Base-by-base conservation (phyloP, 768 basidiomycete genomes). In the Epithele typhae region DNA sequence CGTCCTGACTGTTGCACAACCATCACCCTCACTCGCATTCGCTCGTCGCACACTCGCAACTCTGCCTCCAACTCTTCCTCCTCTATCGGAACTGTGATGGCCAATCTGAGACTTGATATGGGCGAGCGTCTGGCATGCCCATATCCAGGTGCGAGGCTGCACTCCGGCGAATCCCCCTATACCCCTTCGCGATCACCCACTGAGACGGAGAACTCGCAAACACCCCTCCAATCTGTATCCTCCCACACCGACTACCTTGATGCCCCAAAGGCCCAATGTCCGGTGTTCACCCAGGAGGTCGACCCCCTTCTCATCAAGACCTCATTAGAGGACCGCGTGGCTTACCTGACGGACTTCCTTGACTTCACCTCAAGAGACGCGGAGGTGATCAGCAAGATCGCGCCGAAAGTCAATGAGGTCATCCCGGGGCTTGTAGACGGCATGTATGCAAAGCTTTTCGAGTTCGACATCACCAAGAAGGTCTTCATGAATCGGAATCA, bases 341-440 rank as follows among this genome's bases (percentile, higher is more conserved):
- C 65, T 23, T 77, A 77, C 54, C 60, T 74, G 10, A 71, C 69
- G 36, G 65, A 71, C 45, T 77, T 77, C 56, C 63, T 76, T 34
- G 64, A 61, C 24, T 76, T 75, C 59, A 67, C 69, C 1, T 50
- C 60, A 0, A 64, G 67, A 3, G 74, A 77, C 54, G 65, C 68
- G 15, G 70, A 66, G 1, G 62, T 68, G 21, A 63, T 76, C 23
- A 69, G 67, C 34, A 67, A 71, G 30, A 64, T 74, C 1, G 64
- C 64, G 18, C 65, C 69, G 3, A 55, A 68, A n/a, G 63, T 77
- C 9, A 66, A 68, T 6, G 70, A 70, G 0, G 60, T 74, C 25
- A 71, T 76, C 7, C 71, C 74, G 0, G 46, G 59, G 18, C 60
- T 75, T 19, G 71, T 77, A 33, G 74, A 77, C 49, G 55, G 62